Conservation (phyloP, 2,329 filamentous ascomycete species). For the Salinomyces thailandicus region DNA sequence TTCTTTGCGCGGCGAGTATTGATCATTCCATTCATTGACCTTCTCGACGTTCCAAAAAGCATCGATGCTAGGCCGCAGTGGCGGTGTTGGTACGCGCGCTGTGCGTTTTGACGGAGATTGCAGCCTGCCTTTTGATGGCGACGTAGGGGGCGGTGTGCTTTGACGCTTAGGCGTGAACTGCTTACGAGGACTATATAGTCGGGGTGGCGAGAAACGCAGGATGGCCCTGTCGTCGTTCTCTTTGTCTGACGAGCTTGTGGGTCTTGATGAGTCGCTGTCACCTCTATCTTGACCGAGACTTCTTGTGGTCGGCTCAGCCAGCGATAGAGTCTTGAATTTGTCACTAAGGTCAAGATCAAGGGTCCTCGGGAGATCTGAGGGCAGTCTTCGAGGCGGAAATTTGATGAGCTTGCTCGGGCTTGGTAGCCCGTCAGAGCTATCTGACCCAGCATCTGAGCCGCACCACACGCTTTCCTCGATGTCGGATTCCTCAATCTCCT, state of each 20-base stretch:
- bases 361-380: not conserved
- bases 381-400: constrained; percentile 6
- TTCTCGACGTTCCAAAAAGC: constrained; percentile 50
- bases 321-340: not conserved
- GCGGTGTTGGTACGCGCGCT: constrained; percentile 42
- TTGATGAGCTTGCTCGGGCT: constrained; percentile 19
- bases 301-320: not conserved
- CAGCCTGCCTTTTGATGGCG: constrained; percentile 33
- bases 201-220: constrained; percentile 18
- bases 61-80: constrained; percentile 45
- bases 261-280: not conserved
- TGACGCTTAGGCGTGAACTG: constrained; percentile 10
- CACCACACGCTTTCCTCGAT: constrained; percentile 28
- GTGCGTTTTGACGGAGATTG: constrained; percentile 40
- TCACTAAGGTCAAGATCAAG: not conserved
- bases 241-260: constrained; percentile 19
- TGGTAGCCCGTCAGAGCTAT: constrained; percentile 18
- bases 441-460: constrained; percentile 16
- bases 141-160: constrained; percentile 31
- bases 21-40: constrained; percentile 54
- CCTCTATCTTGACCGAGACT: not conserved
- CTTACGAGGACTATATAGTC: constrained; percentile 11
- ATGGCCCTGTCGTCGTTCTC: constrained; percentile 18
- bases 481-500: constrained; percentile 14
- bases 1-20: constrained; percentile 45